Conservation (phyloP, 345 rosid species). For the Litchi chinensis region DNA sequence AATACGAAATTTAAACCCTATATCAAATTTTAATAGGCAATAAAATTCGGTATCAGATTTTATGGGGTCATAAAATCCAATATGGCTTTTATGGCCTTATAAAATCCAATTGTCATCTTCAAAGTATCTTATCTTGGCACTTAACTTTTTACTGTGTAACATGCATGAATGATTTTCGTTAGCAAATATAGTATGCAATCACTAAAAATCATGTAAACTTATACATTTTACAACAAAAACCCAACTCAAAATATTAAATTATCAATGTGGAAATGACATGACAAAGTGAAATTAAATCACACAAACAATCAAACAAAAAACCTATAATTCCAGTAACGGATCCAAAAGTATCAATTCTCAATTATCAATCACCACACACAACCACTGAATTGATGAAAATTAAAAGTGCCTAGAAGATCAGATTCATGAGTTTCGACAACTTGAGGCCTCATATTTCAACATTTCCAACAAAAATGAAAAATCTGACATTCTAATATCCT, state of each 20-base stretch:
- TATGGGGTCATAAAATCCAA: too few species aligned
- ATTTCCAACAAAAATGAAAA: not conserved
- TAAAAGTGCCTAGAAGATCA: not conserved
- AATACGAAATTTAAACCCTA: too few species aligned
- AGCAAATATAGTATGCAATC: too few species aligned
- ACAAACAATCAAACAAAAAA: not conserved
- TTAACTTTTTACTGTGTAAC: too few species aligned
- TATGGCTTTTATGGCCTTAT: too few species aligned
- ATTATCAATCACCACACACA: not conserved
- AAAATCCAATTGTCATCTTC: too few species aligned
- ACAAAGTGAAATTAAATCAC: not conserved
- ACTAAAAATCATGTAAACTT: too few species aligned
- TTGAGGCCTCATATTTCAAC: constrained; percentile 1
- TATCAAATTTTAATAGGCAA: too few species aligned
- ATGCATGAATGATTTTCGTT: too few species aligned
- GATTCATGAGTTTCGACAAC: not conserved
- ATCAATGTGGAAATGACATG: not conserved
- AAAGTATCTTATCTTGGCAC: too few species aligned
- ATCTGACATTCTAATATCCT: not conserved
- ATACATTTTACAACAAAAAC: not conserved
- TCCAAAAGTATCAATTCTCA: not conserved
- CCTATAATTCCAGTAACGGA: constrained; percentile 3
- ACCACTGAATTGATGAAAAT: not conserved
- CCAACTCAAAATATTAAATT: not conserved
- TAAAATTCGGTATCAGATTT: too few species aligned